Base-by-base conservation (phyloP, 805 yeast species). In the Lachancea meyersii region DNA sequence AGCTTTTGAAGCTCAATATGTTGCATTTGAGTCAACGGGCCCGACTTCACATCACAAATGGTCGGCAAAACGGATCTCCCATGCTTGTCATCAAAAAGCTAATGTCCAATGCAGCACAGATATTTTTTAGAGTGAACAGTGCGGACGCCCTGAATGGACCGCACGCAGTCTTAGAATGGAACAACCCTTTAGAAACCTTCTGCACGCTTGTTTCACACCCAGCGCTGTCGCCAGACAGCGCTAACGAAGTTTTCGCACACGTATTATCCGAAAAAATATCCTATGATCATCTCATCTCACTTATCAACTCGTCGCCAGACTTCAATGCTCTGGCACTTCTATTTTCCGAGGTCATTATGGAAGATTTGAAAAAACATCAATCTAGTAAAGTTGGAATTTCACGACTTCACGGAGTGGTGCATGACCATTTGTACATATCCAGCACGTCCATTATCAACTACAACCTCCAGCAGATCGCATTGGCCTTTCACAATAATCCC, bases 71-170 rank as follows among this genome's bases (percentile, higher is more conserved):
- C 27, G 48, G 48, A 4, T 28, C 49, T 11, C 40, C 45, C 8
- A 30, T 54, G 22, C 45, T 57, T 13, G 52, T 54, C 5, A 58
- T 63, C 8, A 61, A 55, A 30, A 63, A 61, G 38, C 46, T 63
- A 16, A 63, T 63, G 64, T 63, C 67, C 3, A 63, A 63, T 43
- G 45, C 59, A 30, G 60, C 67, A 10, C 43, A 54, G 18, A 51
- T 63, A 16, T 63, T 58, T 39, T 54, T 52, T n/a, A 28, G 35
- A 16, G 16, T 38, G 14, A 28, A 38, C 21, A 22, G 30, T 27
- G 10, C 18, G 11, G 26, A 36, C 26, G 24, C 14, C 30, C 11
- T 10, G n/a, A 13, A 8, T 10, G 18, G n/a, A 2, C 21, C 30
- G 8, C 10, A 13, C 3, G 5, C 35, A 16, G 3, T 13, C 7